Conservation (phyloP, 2,329 filamentous ascomycete species). For the Ophiostoma australiae region DNA sequence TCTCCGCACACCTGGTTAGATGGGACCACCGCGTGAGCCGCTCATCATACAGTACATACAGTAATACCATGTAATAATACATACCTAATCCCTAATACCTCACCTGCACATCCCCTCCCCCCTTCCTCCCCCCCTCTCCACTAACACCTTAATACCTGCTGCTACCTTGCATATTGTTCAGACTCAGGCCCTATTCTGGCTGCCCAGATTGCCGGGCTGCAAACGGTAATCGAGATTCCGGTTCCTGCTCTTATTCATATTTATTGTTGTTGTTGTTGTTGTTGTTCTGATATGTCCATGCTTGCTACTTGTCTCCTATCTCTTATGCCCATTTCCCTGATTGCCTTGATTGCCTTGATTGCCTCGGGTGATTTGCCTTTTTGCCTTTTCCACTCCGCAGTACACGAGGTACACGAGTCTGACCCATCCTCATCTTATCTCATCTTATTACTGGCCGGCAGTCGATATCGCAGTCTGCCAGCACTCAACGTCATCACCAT, state of each 20-base stretch:
- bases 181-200: background rate
- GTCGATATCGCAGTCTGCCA: background rate
- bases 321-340: too few relatives aligned
- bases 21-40: background rate
- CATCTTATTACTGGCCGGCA: background rate
- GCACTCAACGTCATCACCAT: background rate
- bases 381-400: background rate
- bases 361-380: too few relatives aligned
- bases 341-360: too few relatives aligned
- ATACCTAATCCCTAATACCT: too few relatives aligned
- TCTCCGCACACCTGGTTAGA: background rate
- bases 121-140: slow-evolving; percentile 8
- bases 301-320: background rate
- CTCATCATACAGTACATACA: background rate
- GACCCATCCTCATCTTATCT: background rate
- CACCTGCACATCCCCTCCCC: background rate
- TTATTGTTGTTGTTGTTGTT: background rate
- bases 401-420: background rate
- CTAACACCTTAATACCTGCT: slow-evolving; percentile 1
- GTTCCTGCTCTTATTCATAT: background rate
- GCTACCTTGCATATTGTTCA: background rate
- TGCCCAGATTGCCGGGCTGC: background rate
- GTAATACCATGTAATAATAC: too few relatives aligned
- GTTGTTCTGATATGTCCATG: background rate
- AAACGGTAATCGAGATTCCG: background rate